A percentile compares a stretch with the other conserved stretches of the same genome.
phyloP scores from a whole-genome alignment of 768 basidiomycete genomes.

The Rhizopogon sp. region DNA sequence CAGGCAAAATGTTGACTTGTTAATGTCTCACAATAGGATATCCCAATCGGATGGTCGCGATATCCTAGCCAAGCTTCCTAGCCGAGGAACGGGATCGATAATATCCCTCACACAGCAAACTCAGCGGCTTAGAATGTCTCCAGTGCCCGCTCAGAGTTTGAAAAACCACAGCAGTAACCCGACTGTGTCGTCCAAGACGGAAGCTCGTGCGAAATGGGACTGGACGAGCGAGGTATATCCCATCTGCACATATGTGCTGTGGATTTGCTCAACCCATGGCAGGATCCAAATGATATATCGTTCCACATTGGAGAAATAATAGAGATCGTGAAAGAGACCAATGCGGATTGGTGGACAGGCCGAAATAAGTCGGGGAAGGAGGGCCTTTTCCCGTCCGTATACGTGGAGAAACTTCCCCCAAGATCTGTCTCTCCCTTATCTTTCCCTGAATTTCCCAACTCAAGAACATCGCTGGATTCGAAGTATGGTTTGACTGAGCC shows the following conservation, averaged over 20 bases:
- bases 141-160: conserved; percentile 4
- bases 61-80: conserved; percentile 35
- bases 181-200: conserved; percentile 8
- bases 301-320: conserved; percentile 75
- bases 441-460: conserved; percentile 18
- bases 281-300: conserved; percentile 77
- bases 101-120: conserved; percentile 17
- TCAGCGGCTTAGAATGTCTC: conserved; percentile 19
- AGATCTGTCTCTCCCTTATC: conserved; percentile 15
- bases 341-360: conserved; percentile 91
- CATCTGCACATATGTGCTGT: conserved; percentile 1
- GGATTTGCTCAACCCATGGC: conserved; percentile 4
- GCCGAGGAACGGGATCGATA: conserved; percentile 14
- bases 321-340: conserved; percentile 78
- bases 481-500: conserved; percentile 8
- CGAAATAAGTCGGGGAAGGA: conserved; percentile 48
- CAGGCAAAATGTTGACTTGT: conserved; percentile 40
- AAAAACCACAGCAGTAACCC: not conserved
- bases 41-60: conserved; percentile 32
- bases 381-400: conserved; percentile 76
- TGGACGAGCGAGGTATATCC: conserved; percentile 24
- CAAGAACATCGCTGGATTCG: conserved; percentile 5
- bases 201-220: conserved; percentile 25
- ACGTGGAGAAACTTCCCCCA: conserved; percentile 51
- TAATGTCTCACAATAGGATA: conserved; percentile 38